Evolutionary conservation across 306 rosid genomes (phyloP).

Genomic region (Mimosa pudica): DNA sequence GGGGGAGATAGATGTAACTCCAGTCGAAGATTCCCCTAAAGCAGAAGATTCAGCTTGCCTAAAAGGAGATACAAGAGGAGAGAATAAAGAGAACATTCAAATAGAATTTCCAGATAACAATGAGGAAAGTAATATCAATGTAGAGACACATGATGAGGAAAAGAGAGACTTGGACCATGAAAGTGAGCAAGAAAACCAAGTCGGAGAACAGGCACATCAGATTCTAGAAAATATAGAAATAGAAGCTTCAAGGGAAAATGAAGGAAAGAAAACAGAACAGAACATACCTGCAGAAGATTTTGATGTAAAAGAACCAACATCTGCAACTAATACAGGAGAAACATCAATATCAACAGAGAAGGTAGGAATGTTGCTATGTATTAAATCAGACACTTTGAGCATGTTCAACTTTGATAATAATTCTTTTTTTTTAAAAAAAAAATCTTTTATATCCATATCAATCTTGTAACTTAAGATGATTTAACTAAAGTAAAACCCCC

Average conservation of each 20-base stretch:
- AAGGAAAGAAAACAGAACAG: neutral
- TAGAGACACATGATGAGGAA: conserved; percentile 14
- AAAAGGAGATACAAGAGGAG: conserved; percentile 19
- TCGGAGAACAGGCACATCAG: conserved; percentile 1
- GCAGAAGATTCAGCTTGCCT: conserved; percentile 21
- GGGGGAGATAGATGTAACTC: neutral
- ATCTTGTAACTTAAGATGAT: neutral
- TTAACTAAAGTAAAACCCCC: conserved; percentile 11
- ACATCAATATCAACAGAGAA: conserved; percentile 29
- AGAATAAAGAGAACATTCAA: conserved; percentile 15
- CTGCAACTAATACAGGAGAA: conserved; percentile 1
- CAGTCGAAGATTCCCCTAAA: conserved; percentile 19
- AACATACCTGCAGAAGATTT: conserved; percentile 11
- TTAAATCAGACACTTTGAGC: conserved; percentile 1
- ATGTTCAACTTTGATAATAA: conserved; percentile 4
- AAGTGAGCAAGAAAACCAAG: conserved; percentile 30
- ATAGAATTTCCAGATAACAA: conserved; percentile 6
- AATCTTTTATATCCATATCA: conserved; percentile 5
- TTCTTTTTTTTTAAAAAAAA: neutral
- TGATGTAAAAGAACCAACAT: conserved; percentile 13
- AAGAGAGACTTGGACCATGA: conserved; percentile 15
- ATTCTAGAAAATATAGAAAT: conserved; percentile 28
- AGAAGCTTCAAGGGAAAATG: conserved; percentile 20
- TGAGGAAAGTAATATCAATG: conserved; percentile 17
- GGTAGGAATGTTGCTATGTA: conserved; percentile 20